Conservation (phyloP, 495 filamentous ascomycete species). For the Hypoxylon fragiforme region DNA sequence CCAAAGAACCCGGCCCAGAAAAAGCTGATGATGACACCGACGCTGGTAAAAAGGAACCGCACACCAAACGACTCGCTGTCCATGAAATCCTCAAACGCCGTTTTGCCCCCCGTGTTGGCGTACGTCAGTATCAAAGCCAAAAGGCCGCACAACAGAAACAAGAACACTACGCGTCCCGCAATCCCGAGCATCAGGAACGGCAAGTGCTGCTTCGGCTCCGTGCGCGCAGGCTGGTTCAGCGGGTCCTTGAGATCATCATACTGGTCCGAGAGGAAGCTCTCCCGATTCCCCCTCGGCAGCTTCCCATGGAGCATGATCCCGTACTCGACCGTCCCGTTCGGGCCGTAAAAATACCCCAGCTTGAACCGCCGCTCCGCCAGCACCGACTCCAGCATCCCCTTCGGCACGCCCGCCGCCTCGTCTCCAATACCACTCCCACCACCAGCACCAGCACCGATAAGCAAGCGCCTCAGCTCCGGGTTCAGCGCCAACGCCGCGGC, state of each 20-base stretch:
- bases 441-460: slow-evolving; percentile 27
- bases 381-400: slow-evolving; percentile 21
- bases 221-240: slow-evolving; percentile 7
- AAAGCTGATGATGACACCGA: slow-evolving; percentile 47
- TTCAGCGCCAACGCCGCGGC: slow-evolving; percentile 41
- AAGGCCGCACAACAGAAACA: slow-evolving; percentile 42
- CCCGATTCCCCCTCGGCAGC: no score
- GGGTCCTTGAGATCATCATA: slow-evolving; percentile 18
- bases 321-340: slow-evolving; percentile 38
- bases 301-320: slow-evolving; percentile 37
- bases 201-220: slow-evolving; percentile 28
- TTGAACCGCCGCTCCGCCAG: slow-evolving; percentile 39
- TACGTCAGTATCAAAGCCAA: slow-evolving; percentile 49
- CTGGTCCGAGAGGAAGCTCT: no score
- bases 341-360: slow-evolving; percentile 39
- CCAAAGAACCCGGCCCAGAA: slow-evolving; percentile 46
- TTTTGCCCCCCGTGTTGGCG: slow-evolving; percentile 40
- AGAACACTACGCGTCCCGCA: slow-evolving; percentile 31
- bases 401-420: no score
- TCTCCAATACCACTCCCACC: no score
- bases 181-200: slow-evolving; percentile 43
- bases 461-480: slow-evolving; percentile 33
- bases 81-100: slow-evolving; percentile 51
- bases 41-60: slow-evolving; percentile 47
- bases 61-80: slow-evolving; percentile 48